Evolutionary conservation across 2,329 filamentous ascomycete species (phyloP).

Genomic region (Lachnellula hyalina): DNA sequence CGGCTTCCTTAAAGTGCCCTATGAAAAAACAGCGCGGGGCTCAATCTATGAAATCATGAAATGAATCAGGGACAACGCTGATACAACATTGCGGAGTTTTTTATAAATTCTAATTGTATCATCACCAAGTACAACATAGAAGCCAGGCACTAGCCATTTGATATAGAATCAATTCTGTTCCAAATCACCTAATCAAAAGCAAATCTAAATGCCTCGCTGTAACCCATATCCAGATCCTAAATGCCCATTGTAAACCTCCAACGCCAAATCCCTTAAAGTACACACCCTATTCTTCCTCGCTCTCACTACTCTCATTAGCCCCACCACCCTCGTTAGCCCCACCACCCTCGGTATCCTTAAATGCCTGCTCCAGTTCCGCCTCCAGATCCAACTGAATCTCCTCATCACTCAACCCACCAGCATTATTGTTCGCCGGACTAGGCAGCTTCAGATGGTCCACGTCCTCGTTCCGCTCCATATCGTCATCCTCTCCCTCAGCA

Average conservation of each 20-base stretch:
- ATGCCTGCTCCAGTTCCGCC: conserved; percentile 29
- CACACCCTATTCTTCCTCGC: conserved; percentile 30
- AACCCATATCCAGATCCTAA: neutral
- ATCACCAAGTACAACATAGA: neutral
- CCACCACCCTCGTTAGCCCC: conserved; percentile 23
- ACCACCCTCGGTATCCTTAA: conserved; percentile 25
- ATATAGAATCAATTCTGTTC: neutral
- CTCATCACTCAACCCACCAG: conserved; percentile 26
- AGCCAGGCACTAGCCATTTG: neutral
- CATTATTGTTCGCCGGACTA: conserved; percentile 42
- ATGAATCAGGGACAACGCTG: too few relatives aligned
- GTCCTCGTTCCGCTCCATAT: conserved; percentile 29
- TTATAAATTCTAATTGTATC: too few relatives aligned
- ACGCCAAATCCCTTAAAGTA: neutral
- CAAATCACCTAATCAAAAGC: neutral
- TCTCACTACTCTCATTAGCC: conserved; percentile 29
- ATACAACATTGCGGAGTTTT: too few relatives aligned
- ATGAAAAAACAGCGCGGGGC: too few relatives aligned
- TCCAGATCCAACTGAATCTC: conserved; percentile 31
- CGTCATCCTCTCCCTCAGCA: conserved; percentile 43
- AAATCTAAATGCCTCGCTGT: neutral
- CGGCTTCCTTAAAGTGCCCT: too few relatives aligned
- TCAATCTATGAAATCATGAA: too few relatives aligned
- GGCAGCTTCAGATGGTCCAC: conserved; percentile 45
- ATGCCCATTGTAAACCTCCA: neutral